Base-by-base conservation (phyloP, 345 rosid genomes). In the Citrus sinensis region DNA sequence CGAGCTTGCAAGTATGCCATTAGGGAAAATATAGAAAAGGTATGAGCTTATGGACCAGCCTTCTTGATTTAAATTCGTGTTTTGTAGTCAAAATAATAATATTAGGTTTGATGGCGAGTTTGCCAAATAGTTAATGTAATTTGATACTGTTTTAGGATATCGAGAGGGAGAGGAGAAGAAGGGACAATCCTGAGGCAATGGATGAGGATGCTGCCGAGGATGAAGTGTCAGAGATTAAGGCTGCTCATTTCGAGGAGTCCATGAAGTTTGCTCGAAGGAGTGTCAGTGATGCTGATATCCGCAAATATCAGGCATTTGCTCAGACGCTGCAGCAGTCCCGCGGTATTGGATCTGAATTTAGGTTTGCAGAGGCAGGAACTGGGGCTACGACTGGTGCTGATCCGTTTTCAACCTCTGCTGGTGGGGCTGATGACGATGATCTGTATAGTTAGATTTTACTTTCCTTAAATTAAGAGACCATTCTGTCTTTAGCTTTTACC, bases 1-100 rank as follows among this genome's bases (percentile, higher is more conserved):
- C 88, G 90, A 39, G 86, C 93, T 34, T 83, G 86, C 87, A 91
- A 91, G 84, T 91, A 88, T 68, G 95, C 93, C 54, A 88, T 91
- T 67, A 83, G 93, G 76, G 95, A 89, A 75, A 82, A 91, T 83
- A 91, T 91, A 34, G 93, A 91, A 80, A 85, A 91, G 92, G 94
- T 90, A 76, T 19, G 42, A 14, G 51, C 62, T 64, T 55, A 62
- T 7, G 59, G 25, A 22, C n/a, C 35, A 49, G 17, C 37, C 22
- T 70, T 49, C 62, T 30, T 75, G 58, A 40, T 62, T 51, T 19
- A 42, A 29, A 39, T 40, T 59, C 3, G 0, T 46, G 17, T 11
- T 46, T 46, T 3, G 17, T 46, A 13, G 51, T 46, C 5, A 46
- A 46, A 46, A 13, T 46, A 46, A 13, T 46, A 46, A 13, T 46